These are phyloP conservation scores for Tulasnella sp. DNA, from an alignment of 768 basidiomycete genomes.

Conservation along the genomic window DNA sequence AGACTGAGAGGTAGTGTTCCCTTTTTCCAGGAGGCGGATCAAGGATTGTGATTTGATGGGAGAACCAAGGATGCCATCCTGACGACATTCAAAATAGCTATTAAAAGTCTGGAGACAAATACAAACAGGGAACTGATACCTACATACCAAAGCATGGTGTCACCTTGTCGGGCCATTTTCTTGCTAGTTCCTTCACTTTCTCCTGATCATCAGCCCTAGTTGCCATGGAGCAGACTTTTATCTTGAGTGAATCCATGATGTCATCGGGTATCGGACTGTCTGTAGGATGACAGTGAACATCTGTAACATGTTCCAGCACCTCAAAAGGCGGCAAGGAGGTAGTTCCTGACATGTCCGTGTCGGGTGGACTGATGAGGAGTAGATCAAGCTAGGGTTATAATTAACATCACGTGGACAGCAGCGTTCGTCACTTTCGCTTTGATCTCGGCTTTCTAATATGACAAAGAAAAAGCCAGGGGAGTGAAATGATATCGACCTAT, in stretches of 20 bases:
- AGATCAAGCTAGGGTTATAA: no score
- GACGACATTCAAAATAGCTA: background rate
- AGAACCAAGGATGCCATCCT: constrained; percentile 96
- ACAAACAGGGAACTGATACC: constrained; percentile 24
- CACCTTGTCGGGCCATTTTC: constrained; percentile 42
- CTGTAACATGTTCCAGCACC: constrained; percentile 56
- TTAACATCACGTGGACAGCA: no score
- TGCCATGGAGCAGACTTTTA: constrained; percentile 74
- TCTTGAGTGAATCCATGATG: constrained; percentile 42
- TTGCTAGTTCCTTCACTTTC: constrained; percentile 54
- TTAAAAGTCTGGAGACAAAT: background rate
- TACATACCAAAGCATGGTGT: constrained; percentile 87
- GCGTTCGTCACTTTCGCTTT: no score
- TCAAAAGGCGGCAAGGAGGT: constrained; percentile 14
- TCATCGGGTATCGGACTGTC: constrained; percentile 43
- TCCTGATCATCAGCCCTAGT: constrained; percentile 44
- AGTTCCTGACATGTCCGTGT: background rate
- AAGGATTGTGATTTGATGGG: constrained; percentile 53
- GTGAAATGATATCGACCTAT: no score
- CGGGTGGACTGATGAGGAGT: no score
- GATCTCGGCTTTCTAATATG: no score
- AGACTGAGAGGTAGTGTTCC: constrained; percentile 61
- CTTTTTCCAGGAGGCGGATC: constrained; percentile 37
- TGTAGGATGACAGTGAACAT: constrained; percentile 89
- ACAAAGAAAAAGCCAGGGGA: no score